Base-by-base conservation (phyloP, 1,139 yeast species). In the Nematodospora anomalae region DNA sequence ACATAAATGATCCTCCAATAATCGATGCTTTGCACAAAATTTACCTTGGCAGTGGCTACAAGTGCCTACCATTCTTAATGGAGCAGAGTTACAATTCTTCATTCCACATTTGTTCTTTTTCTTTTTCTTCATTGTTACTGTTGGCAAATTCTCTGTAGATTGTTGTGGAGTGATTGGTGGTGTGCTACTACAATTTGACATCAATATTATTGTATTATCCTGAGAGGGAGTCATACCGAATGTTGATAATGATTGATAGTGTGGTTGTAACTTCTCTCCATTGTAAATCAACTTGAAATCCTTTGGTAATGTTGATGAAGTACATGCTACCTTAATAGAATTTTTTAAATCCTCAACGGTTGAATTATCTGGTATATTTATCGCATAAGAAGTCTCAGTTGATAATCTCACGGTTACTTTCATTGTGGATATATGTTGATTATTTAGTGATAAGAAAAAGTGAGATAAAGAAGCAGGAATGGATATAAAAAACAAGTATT, bases 11-110 rank as follows among this genome's bases (percentile, higher is more conserved):
- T 83, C 88, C 60, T 88, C 97, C 61, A 88, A 71, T 42, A 89
- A 71, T 42, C 97, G 72, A 63, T 88, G 97, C 54, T 83, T 83
- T 27, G 94, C 85, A 61, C 97, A 88, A 59, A 80, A 88, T 55
- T 83, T 84, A 30, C 96, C 95, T 36, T 80, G 79, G 58, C 96
- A 89, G 55, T 82, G 86, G 40, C 80, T 76, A 60, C 97, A 89
- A 58, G 83, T 89, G 27, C 96, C 96, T 26, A 86, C 94, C 66
- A 88, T 84, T 46, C 95, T 76, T 41, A 87, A 74, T 1, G 92
- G 88, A 3, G 78, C 68, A 11, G 84, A 73, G 22, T 73, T 67
- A 60, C 96, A 88, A 30, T 67, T 58, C 32, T 64, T 64, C 60
- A 79, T 79, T 16, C 80, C 67, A 59, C 96, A 87, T 41, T 74